phyloP scores from a whole-genome alignment of 352 stramenopile species.

The Pythium grandisporangium region DNA sequence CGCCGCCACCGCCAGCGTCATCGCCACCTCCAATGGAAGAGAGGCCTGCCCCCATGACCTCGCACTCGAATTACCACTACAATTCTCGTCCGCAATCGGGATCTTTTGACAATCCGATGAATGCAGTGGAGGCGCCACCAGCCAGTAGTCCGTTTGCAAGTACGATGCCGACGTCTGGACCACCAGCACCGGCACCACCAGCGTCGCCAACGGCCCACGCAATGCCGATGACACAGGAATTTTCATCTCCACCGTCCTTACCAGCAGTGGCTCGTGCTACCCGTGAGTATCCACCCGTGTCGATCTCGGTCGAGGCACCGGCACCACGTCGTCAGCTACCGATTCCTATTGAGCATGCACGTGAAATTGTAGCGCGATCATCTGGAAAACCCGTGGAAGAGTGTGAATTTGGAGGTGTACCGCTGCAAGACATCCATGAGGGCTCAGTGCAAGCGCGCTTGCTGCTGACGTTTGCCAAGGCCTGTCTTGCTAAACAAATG shows the following conservation, averaged over 20 bases:
- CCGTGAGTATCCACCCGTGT: conserved; percentile 6
- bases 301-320: conserved; percentile 11
- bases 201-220: background rate
- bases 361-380: conserved; percentile 42
- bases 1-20: conserved; percentile 1
- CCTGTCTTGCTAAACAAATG: conserved; percentile 58
- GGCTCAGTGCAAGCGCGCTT: conserved; percentile 59
- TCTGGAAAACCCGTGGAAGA: conserved; percentile 41
- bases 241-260: background rate
- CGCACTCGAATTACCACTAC: too few relatives aligned
- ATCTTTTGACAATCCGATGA: too few relatives aligned
- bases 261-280: background rate
- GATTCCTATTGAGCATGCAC: conserved; percentile 12
- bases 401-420: conserved; percentile 56
- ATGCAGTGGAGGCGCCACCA: too few relatives aligned
- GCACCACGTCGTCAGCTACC: too few relatives aligned
- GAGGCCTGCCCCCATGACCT: too few relatives aligned
- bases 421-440: conserved; percentile 48
- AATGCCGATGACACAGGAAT: background rate
- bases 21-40: conserved; percentile 4
- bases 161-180: background rate
- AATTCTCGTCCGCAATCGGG: too few relatives aligned
- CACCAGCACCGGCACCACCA: background rate
- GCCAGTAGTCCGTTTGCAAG: background rate
- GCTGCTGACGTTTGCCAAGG: conserved; percentile 64